Evolutionary conservation across 2,329 filamentous ascomycete species (phyloP).

Genomic region (Colletotrichum cordylinicola): DNA sequence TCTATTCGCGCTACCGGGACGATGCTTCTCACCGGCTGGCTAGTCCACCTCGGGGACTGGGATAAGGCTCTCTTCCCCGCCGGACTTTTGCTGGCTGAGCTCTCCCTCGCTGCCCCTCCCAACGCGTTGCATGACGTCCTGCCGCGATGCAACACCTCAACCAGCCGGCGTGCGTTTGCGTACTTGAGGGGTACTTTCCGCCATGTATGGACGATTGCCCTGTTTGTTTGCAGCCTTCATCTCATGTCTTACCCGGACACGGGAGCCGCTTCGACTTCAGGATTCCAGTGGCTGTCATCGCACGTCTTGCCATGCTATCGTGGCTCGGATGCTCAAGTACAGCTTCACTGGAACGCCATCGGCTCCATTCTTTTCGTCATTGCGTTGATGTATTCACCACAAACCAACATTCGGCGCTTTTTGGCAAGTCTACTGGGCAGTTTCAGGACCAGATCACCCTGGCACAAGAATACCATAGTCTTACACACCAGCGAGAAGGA

Average conservation of each 20-base stretch:
- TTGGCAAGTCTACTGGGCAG: background rate
- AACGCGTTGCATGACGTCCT: slow-evolving; percentile 24
- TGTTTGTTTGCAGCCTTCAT: background rate
- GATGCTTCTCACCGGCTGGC: slow-evolving; percentile 44
- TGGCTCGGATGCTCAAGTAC: background rate
- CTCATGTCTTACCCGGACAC: background rate
- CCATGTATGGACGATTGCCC: background rate
- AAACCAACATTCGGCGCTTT: slow-evolving; percentile 31
- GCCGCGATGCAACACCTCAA: background rate
- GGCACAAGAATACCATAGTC: background rate
- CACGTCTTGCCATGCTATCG: background rate
- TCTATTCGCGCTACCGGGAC: slow-evolving; percentile 47
- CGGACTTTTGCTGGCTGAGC: slow-evolving; percentile 60
- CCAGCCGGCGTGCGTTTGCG: background rate
- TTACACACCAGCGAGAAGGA: slow-evolving; percentile 36
- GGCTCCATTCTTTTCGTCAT: slow-evolving; percentile 21
- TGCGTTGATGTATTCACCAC: slow-evolving; percentile 25
- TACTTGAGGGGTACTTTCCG: background rate
- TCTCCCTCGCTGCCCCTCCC: slow-evolving; percentile 52
- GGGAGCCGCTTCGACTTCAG: background rate
- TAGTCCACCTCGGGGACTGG: slow-evolving; percentile 2
- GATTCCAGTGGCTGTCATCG: background rate
- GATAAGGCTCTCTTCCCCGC: slow-evolving; percentile 24
- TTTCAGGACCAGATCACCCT: background rate
- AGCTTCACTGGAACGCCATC: slow-evolving; percentile 28